Evolutionary conservation across 306 rosid species (phyloP).

Genomic region (Prunus persica): DNA sequence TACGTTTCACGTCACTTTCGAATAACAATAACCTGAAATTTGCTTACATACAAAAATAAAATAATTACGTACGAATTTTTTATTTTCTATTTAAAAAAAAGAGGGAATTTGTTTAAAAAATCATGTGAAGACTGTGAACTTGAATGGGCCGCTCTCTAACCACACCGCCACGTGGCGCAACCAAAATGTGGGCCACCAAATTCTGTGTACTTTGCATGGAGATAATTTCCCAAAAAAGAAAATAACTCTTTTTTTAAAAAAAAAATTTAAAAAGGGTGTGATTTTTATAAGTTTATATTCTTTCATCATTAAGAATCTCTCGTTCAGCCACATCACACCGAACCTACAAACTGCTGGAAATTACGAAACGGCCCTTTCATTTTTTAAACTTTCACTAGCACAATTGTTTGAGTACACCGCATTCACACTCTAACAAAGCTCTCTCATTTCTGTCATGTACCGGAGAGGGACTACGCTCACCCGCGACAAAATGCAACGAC

Average conservation of each 20-base stretch:
- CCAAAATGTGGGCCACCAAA: neutral
- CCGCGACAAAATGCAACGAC: conserved; percentile 26
- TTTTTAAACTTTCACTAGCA: neutral
- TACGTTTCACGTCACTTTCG: neutral
- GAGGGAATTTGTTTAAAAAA: too few relatives aligned
- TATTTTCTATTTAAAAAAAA: too few relatives aligned
- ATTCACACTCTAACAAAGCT: conserved; percentile 27
- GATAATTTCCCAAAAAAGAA: neutral
- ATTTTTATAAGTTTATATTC: neutral
- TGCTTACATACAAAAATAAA: too few relatives aligned
- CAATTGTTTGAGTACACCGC: conserved; percentile 16
- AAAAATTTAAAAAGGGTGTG: neutral
- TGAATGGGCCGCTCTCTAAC: neutral
- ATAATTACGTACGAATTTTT: too few relatives aligned
- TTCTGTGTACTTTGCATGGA: neutral
- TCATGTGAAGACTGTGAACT: neutral
- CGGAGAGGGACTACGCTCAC: conserved; percentile 37
- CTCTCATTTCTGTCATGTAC: conserved; percentile 15
- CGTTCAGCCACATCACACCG: neutral
- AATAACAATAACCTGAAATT: neutral
- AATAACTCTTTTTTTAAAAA: too few relatives aligned
- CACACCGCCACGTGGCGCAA: neutral
- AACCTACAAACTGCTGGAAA: neutral
- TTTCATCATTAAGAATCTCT: neutral
- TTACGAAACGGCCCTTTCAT: conserved; percentile 23